Evolutionary conservation across 495 filamentous ascomycete genomes (phyloP), one percentile per base, ranked within the genome.

Genomic region (Aspergillus wentii): DNA sequence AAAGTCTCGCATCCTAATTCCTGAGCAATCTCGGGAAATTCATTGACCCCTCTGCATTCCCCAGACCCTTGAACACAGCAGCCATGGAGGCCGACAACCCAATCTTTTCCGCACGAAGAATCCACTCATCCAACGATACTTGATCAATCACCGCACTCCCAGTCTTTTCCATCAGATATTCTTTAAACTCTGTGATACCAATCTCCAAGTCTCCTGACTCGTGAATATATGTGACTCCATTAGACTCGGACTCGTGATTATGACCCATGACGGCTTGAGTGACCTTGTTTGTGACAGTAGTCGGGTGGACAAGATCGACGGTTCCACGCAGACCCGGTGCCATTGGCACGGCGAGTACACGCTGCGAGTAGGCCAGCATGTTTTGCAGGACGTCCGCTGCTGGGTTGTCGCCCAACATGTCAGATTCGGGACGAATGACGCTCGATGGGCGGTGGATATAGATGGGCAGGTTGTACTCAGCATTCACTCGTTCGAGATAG

Each of bases 401-500:
- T 28, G 25, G 25, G n/a, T n/a, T n/a, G n/a, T n/a, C n/a, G n/a
- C n/a, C n/a, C n/a, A n/a, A n/a, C n/a, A n/a, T n/a, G n/a, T n/a
- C n/a, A n/a, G n/a, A n/a, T n/a, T n/a, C n/a, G n/a, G n/a, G n/a
- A n/a, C n/a, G n/a, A n/a, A n/a, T n/a, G n/a, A n/a, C n/a, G n/a
- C n/a, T n/a, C n/a, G n/a, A n/a, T n/a, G n/a, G n/a, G n/a, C 52
- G 42, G 22, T 46, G 33, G 26, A 51, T 39, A 21, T n/a, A 53
- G 2, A 54, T 38, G 0, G 46, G 55, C 32, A 48, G 19, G 3
- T 43, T 46, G 31, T 54, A 27, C 13, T 28, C 5, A n/a, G 16
- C 15, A 2, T 23, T 11, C 6, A 47, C 41, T 1, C 46, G 43
- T 49, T 69, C 63, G 0, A 72, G 51, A 21, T 56, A 41, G 1